These are phyloP conservation scores for Penicillium longicatenatum DNA, from an alignment of 495 filamentous ascomycete genomes.

Conservation along the genomic window DNA sequence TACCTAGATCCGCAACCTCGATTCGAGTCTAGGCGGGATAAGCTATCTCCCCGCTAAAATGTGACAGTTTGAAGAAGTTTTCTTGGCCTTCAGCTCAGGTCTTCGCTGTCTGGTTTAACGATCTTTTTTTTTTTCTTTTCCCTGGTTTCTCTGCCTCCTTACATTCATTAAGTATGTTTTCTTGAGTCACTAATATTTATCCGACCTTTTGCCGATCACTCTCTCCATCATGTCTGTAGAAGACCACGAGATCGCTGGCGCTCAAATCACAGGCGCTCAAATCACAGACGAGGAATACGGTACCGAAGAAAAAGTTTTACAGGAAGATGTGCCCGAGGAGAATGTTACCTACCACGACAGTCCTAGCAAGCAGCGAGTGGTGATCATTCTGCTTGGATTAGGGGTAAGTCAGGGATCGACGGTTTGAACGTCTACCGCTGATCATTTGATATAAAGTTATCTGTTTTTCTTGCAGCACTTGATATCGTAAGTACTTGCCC, in stretches of 20 bases:
- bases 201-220: slow-evolving; percentile 4
- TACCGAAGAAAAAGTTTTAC: neutral
- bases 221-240: neutral
- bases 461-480: slow-evolving; percentile 4
- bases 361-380: slow-evolving; percentile 1
- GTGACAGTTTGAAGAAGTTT: neutral
- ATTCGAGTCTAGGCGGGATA: slow-evolving; percentile 9
- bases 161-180: slow-evolving; percentile 1
- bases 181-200: neutral
- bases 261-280: neutral
- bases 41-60: neutral
- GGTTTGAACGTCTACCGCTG: neutral
- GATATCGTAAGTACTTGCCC: neutral
- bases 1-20: slow-evolving; percentile 2
- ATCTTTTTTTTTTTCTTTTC: neutral
- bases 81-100: neutral
- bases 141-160: neutral
- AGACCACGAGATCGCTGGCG: neutral
- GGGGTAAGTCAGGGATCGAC: neutral
- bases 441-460: slow-evolving; percentile 1
- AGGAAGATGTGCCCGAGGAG: slow-evolving; percentile 1
- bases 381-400: slow-evolving; percentile 6
- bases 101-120: neutral
- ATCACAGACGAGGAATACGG: neutral
- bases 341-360: neutral